phyloP scores from a whole-genome alignment of 2,329 filamentous ascomycete genomes.

The Truncatella angustata region DNA sequence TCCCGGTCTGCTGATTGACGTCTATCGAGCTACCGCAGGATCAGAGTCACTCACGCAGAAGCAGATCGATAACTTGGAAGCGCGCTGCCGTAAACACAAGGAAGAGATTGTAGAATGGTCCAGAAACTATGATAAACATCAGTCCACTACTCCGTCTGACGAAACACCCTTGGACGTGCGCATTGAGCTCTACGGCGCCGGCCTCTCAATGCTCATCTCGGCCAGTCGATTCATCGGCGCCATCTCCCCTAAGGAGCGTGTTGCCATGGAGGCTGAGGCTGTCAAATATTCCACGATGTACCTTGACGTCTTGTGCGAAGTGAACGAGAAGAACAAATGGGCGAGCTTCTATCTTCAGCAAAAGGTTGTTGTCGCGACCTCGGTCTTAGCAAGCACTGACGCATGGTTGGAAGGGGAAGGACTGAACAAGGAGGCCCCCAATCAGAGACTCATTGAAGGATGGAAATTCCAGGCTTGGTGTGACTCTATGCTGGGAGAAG shows the following conservation, averaged over 20 bases:
- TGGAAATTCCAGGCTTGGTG: background rate
- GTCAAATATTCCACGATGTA: background rate
- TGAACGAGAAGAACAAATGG: conserved; percentile 1
- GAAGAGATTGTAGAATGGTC: conserved; percentile 4
- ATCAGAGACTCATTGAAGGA: background rate
- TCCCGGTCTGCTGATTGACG: conserved; percentile 7
- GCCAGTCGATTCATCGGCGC: conserved; percentile 5
- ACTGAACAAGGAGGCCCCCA: background rate
- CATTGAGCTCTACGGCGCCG: conserved; percentile 9
- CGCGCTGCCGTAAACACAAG: background rate
- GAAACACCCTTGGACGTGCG: background rate
- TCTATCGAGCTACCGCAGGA: background rate
- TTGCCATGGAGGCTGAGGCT: conserved; percentile 2
- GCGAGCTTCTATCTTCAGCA: conserved; percentile 11
- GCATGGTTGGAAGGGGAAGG: background rate
- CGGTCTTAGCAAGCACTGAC: conserved; percentile 3
- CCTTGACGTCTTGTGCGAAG: conserved; percentile 1
- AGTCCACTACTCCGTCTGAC: background rate
- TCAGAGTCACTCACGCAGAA: background rate
- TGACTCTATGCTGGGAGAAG: background rate
- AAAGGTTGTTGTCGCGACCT: conserved; percentile 6
- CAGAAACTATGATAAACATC: background rate
- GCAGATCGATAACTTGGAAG: conserved; percentile 7
- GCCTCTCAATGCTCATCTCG: background rate
- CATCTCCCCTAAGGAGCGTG: conserved; percentile 1